phyloP scores from a whole-genome alignment of 305 asterid species.

The Fraxinus paxiana region DNA sequence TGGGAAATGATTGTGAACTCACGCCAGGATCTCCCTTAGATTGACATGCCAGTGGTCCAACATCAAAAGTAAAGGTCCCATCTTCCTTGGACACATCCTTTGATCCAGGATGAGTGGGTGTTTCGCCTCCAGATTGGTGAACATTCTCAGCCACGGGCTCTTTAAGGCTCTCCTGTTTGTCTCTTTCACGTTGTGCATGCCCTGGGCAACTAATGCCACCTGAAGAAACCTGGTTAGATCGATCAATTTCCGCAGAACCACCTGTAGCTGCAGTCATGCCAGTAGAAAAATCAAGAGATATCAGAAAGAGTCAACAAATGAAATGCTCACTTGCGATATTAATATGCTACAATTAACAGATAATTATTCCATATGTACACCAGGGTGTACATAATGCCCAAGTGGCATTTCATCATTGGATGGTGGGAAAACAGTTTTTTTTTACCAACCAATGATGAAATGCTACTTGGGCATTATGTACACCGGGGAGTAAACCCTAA shows the following conservation, averaged over 20 bases:
- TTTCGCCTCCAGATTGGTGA: conserved; percentile 17
- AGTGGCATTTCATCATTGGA: not conserved
- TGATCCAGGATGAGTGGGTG: conserved; percentile 31
- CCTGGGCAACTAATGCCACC: conserved; percentile 31
- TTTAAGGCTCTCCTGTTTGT: conserved; percentile 25
- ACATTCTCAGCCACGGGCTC: conserved; percentile 31
- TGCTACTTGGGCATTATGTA: not conserved
- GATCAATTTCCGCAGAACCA: conserved; percentile 34
- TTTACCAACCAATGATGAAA: not conserved
- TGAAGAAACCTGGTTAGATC: conserved; percentile 31
- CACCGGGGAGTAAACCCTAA: not conserved
- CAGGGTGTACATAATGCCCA: not conserved
- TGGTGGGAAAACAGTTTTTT: not conserved
- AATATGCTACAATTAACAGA: conserved; percentile 5
- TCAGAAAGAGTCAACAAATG: not conserved
- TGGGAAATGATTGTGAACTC: conserved; percentile 39
- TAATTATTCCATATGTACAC: not conserved
- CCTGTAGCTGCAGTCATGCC: conserved; percentile 34
- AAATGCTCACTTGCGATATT: not conserved
- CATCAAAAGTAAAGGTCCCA: conserved; percentile 57
- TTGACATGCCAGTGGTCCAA: conserved; percentile 44
- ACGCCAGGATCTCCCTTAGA: conserved; percentile 44
- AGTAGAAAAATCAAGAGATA: conserved; percentile 16
- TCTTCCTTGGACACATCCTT: conserved; percentile 45
- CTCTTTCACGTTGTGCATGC: conserved; percentile 32